Base-by-base conservation (phyloP, 768 basidiomycete genomes). In the Suillus hirtellus region DNA sequence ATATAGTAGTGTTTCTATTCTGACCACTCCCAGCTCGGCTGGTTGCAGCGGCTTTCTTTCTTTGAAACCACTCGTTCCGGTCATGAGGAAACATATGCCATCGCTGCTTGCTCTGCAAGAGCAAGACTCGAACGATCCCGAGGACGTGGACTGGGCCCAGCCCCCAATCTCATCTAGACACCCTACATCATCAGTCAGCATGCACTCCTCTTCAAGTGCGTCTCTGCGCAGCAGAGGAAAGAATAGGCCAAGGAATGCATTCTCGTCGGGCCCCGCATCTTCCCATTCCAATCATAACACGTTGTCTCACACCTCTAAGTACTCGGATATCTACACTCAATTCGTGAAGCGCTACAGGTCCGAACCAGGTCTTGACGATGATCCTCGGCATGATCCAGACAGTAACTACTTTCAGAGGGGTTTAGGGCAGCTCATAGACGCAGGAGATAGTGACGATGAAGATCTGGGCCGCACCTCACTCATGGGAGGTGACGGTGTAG, bases 301-400 rank as follows among this genome's bases (percentile, higher is more conserved):
- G 14, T 68, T 71, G 19, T 70, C 73, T 43, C 73, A 74, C 53
- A 67, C 66, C 31, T 73, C 80, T 31, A 79, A 77, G 56, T 81
- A 84, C 68, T 76, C 86, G 21, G 86, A 90, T 69, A 83, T 90
- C 24, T 93, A 93, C 76, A 86, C 89, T 24, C 90, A 92, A 71
- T 93, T 93, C 71, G 86, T 93, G 49, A 85, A 83, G 66, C 82
- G 89, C 31, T 93, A 92, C 76, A 82, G 89, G 70, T 86, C 88
- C 7, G 83, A 82, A 63, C 79, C 82, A n/a, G 83, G 79, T 31
- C 79, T 84, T 46, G 81, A 83, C 55, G 89, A 89, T 64, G 89
- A 92, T 73, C 84, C 86, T 27, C 83, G 88, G 63, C 86, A 87
- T 68, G 92, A 93, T 72, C 89, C 90, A n/a, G 92, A 93, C 72